Base-by-base conservation (phyloP, 495 filamentous ascomycete species). In the Lichenothelia convexa region DNA sequence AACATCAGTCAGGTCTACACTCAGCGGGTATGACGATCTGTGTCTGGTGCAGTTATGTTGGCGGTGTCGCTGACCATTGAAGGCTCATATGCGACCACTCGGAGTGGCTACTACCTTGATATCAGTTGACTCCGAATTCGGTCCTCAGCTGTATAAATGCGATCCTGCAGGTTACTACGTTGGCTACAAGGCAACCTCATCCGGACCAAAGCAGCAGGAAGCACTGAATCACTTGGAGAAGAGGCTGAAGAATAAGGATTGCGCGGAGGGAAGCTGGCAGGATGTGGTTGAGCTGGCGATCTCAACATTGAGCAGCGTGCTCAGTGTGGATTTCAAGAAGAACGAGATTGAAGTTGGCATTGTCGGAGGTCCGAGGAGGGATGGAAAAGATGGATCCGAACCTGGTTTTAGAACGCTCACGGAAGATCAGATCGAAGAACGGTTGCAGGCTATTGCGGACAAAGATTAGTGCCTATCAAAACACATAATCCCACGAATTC, bases 1-100 rank as follows among this genome's bases (percentile, higher is more conserved):
- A 97, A 97, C 57, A 93, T 97, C 63, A 93, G 83, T 62, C 89
- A 97, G 59, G 89, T 97, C 37, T 97, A 95, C 60, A 97, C 89
- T 43, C 89, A 97, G 62, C 67, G 84, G 58, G 89, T 91, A 68
- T 53, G 78, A 13, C n/a, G n/a, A n/a, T n/a, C n/a, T n/a, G n/a
- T n/a, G n/a, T n/a, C n/a, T n/a, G n/a, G n/a, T n/a, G n/a, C n/a
- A n/a, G n/a, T n/a, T n/a, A n/a, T n/a, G n/a, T n/a, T n/a, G n/a
- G n/a, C n/a, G n/a, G n/a, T n/a, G n/a, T n/a, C n/a, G n/a, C n/a
- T n/a, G n/a, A n/a, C n/a, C n/a, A n/a, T n/a, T n/a, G n/a, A 45
- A 94, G 86, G 89, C 89, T 39, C 91, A 93, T 64, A 95, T 97
- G 91, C 78, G 89, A 42, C 89, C 89, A 27, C 75, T 94, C 43